Evolutionary conservation across 1,284 basidiomycete species (phyloP).

Genomic region (Leccinum subrobustum): DNA sequence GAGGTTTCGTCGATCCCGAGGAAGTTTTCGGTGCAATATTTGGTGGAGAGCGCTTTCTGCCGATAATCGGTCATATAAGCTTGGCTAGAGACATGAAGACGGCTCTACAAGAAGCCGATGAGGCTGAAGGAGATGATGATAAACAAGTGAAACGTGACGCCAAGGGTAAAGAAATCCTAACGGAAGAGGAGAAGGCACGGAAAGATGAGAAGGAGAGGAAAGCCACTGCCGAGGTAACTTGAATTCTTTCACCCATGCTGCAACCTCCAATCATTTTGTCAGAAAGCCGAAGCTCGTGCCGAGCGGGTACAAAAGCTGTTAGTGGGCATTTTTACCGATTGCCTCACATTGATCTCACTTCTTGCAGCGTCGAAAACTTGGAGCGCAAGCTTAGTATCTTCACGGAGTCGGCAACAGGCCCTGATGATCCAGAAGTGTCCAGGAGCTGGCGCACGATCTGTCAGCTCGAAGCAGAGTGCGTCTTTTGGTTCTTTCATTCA

Average conservation of each 20-base stretch:
- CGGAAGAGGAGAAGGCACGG: conserved; percentile 80
- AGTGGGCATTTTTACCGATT: conserved; percentile 7
- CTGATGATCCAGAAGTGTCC: conserved; percentile 69
- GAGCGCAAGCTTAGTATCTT: conserved; percentile 89
- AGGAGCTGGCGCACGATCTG: conserved; percentile 77
- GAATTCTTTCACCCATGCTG: conserved; percentile 7
- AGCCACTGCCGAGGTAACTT: conserved; percentile 61
- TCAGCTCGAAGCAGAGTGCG: conserved; percentile 80
- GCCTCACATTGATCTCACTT: conserved; percentile 2
- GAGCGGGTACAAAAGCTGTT: conserved; percentile 79
- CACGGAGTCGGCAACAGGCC: conserved; percentile 83
- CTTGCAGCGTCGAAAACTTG: conserved; percentile 64
- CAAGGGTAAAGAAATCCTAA: conserved; percentile 70
- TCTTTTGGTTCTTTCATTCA: conserved; percentile 14
- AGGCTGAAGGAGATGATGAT: conserved; percentile 58
- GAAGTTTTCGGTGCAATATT: conserved; percentile 95
- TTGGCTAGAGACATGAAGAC: conserved; percentile 97
- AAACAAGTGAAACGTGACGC: conserved; percentile 50
- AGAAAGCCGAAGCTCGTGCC: conserved; percentile 80
- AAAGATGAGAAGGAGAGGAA: conserved; percentile 77
- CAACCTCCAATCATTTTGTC: conserved; percentile 17
- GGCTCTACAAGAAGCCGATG: conserved; percentile 90
- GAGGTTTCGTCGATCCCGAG: conserved; percentile 66
- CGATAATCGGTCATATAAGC: conserved; percentile 82
- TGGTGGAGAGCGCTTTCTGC: conserved; percentile 81